Percentiles rank a stretch among this genome's conserved stretches.
These are phyloP conservation scores for Gynostemma pentaphyllum DNA, from an alignment of 306 rosid genomes.

Conservation along the genomic window DNA sequence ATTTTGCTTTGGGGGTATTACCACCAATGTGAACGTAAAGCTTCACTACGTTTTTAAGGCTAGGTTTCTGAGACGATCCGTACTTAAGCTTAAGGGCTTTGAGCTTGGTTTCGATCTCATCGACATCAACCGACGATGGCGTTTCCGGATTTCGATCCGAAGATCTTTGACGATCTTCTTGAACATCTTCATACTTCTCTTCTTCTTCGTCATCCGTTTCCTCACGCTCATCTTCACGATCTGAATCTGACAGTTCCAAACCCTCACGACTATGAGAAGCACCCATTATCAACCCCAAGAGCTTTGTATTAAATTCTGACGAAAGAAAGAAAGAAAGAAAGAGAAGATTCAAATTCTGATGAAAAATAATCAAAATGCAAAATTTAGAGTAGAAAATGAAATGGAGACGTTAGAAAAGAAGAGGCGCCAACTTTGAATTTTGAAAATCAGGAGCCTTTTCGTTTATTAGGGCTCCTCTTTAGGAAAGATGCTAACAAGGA, in stretches of 20 bases:
- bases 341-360: background rate
- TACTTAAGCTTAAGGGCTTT: slow-evolving; percentile 76
- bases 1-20: slow-evolving; percentile 71
- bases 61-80: slow-evolving; percentile 32
- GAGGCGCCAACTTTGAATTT: slow-evolving; percentile 52
- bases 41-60: slow-evolving; percentile 55
- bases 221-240: slow-evolving; percentile 21
- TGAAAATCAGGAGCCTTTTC: slow-evolving; percentile 29
- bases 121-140: slow-evolving; percentile 60
- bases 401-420: background rate
- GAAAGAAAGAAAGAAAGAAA: too few species aligned
- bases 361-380: background rate
- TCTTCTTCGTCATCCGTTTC: slow-evolving; percentile 23
- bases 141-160: slow-evolving; percentile 36
- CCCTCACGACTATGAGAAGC: slow-evolving; percentile 59
- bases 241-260: slow-evolving; percentile 47
- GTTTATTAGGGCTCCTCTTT: slow-evolving; percentile 9
- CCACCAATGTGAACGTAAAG: slow-evolving; percentile 77
- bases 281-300: slow-evolving; percentile 40
- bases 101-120: slow-evolving; percentile 77
- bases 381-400: background rate
- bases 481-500: background rate
- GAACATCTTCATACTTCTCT: slow-evolving; percentile 42
- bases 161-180: slow-evolving; percentile 30
- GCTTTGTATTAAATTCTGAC: too few species aligned